Conservation (phyloP, 805 yeast species). For the Wickerhamomyces strasburgensis region DNA sequence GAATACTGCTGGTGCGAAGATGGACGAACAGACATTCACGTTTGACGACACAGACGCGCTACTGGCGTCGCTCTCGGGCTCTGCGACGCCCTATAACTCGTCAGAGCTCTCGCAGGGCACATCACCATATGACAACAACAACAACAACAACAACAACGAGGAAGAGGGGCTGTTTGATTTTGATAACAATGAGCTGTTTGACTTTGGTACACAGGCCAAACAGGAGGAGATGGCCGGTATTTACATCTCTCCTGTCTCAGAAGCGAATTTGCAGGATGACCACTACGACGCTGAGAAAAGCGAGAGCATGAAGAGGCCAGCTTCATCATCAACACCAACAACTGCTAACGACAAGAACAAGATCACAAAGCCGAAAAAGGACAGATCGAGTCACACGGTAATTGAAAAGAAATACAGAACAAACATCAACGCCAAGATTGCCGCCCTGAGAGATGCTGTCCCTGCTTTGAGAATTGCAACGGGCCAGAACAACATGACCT, state of each 20-base stretch:
- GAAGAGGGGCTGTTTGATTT: too few species aligned
- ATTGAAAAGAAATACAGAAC: slow-evolving; percentile 79
- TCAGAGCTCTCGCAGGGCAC: too few species aligned
- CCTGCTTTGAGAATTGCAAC: slow-evolving; percentile 68
- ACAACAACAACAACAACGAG: too few species aligned
- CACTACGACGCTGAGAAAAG: too few species aligned
- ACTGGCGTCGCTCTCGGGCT: slow-evolving; percentile 21
- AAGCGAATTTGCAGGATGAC: too few species aligned
- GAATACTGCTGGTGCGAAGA: too few species aligned
- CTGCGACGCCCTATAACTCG: slow-evolving; percentile 21
- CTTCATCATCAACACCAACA: not conserved
- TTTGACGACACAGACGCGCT: slow-evolving; percentile 27
- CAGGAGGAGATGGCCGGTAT: not conserved
- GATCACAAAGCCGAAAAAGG: slow-evolving; percentile 42
- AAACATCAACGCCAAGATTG: slow-evolving; percentile 66
- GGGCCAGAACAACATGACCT: slow-evolving; percentile 37
- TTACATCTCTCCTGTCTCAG: not conserved
- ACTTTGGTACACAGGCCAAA: slow-evolving; percentile 1
- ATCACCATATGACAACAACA: too few species aligned
- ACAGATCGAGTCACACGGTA: slow-evolving; percentile 67
- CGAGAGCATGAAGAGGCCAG: too few species aligned
- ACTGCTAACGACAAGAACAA: too few species aligned
- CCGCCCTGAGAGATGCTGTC: slow-evolving; percentile 68
- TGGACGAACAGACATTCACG: slow-evolving; percentile 19
- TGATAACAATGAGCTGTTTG: not conserved